Evolutionary conservation across 768 basidiomycete genomes (phyloP).

Genomic region (Asterophora lycoperdoides): DNA sequence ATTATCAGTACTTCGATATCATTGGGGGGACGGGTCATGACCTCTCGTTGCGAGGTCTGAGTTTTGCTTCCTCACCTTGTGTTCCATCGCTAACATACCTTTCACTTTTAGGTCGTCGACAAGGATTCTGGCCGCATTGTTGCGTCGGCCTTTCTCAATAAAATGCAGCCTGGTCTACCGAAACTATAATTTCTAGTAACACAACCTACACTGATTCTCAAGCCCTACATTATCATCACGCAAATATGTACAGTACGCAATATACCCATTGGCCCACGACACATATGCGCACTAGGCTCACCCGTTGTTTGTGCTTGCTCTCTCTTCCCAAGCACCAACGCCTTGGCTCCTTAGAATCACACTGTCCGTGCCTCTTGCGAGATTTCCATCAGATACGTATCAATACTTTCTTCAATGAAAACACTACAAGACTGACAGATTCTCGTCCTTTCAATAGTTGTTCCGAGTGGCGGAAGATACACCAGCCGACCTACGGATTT

Average conservation of each 20-base stretch:
- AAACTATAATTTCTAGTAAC: slow-evolving; percentile 33
- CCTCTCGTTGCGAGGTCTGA: slow-evolving; percentile 65
- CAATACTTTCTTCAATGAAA: neutral
- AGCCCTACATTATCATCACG: slow-evolving; percentile 5
- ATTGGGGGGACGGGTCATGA: slow-evolving; percentile 67
- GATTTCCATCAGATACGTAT: slow-evolving; percentile 8
- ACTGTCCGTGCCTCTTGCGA: neutral
- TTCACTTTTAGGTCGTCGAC: slow-evolving; percentile 51
- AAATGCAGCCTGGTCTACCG: slow-evolving; percentile 61
- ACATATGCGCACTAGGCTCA: neutral
- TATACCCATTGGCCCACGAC: slow-evolving; percentile 5
- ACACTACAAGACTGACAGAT: neutral
- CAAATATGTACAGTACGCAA: slow-evolving; percentile 13
- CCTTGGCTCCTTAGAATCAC: neutral
- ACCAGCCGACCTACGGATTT: neutral
- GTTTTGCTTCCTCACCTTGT: slow-evolving; percentile 6
- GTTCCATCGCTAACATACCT: neutral
- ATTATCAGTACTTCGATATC: slow-evolving; percentile 64
- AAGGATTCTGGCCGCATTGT: slow-evolving; percentile 53
- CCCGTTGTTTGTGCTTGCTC: neutral
- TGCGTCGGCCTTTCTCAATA: slow-evolving; percentile 65
- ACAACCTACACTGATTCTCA: neutral
- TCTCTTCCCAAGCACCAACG: slow-evolving; percentile 1
- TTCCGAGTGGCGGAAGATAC: neutral
- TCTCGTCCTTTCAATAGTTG: neutral